Base-by-base conservation (phyloP, 2,329 filamentous ascomycete genomes). In the Claviceps digitariae region DNA sequence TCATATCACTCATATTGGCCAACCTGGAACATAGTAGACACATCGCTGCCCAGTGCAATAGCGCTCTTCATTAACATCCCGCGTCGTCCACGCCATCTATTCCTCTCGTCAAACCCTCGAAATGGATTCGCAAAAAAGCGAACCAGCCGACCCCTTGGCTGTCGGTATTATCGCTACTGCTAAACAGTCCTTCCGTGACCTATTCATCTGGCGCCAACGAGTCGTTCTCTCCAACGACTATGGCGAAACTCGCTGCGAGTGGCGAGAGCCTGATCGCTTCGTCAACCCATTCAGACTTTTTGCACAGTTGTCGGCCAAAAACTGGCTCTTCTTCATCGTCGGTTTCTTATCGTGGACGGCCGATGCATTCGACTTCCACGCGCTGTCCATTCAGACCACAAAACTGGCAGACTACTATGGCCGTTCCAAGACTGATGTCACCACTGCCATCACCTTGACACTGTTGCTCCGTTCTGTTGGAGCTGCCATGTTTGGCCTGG, bases 321-420 rank as follows among this genome's bases (percentile, higher is more conserved):
- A 86, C 63, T 91, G 87, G 86, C 63, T 86, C 17, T 90, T 87
- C 71, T 83, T 91, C 69, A 58, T 86, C 43, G 83, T 89, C 12
- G 87, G 86, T 3, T 82, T 90, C 63, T 67, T 77, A 36, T 83
- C 86, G 17, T 91, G 87, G 87, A 86, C 81, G 1, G 86, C 86
- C 54, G 87, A 91, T 65, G 86, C 87, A 3, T 91, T 90, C 65
- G 87, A 90, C 67, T 91, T 90, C 64, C 86, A 90, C 67, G 84
- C 87, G 27, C 74, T 91, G 9, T 86, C 83, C 4, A 87, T 91
- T 58, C 86, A 90, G 66, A 87, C 86, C 3, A 77, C 77, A 59
- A 88, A 89, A 69, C 72, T 90, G 25, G 77, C 74, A 48, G 60
- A 70, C 43, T 74, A 75, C 63, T 79, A 76, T 52, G 62, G 61